Base-by-base conservation (phyloP, 768 basidiomycete genomes). In the Chalciporus pseudorubinellus region DNA sequence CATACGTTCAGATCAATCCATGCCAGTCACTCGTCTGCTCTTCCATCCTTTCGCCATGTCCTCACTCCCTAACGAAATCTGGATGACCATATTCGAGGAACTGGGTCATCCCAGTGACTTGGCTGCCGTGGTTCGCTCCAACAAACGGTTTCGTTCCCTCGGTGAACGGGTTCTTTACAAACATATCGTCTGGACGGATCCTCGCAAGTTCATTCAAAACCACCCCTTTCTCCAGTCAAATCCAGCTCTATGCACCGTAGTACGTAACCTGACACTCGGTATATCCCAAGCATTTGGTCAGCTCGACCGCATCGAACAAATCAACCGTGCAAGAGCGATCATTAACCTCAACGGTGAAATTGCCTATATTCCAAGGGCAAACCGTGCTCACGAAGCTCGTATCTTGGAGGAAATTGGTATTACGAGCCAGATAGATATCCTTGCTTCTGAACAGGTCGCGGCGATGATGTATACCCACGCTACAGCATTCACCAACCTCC, bases 61-160 rank as follows among this genome's bases (percentile, higher is more conserved):
- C 22, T 48, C 53, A 14, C 52, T 74, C 26, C 74, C 74, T 2
- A 66, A 63, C 38, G 74, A 74, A 36, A 59, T 74, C 1, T 74
- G 73, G 73, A 58, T 74, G 57, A 53, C 56, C 46, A 66, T 74
- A 26, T 74, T 74, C 39, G 72, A 71, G 31, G 56, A 62, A 7
- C 56, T 74, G 28, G 66, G 64, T 39, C 42, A 52, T 0, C 61
- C 70, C 0, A 38, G 31, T n/a, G 70, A 72, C 56, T 57, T 74
- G 43, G 61, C 66, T 31, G 51, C 52, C 47, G 55, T 74, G 46
- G 66, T 71, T 2, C 59, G 64, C 48, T 53, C 70, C 0, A 68
- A 51, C 59, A 68, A 48, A 20, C 61, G 48, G 18, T 74, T 74
- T 58, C 61, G 63, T 39, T 49, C 58, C 0, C 67, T 70, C 33